phyloP scores from a whole-genome alignment of 441 rosid genomes.

The Populus hybrid region DNA sequence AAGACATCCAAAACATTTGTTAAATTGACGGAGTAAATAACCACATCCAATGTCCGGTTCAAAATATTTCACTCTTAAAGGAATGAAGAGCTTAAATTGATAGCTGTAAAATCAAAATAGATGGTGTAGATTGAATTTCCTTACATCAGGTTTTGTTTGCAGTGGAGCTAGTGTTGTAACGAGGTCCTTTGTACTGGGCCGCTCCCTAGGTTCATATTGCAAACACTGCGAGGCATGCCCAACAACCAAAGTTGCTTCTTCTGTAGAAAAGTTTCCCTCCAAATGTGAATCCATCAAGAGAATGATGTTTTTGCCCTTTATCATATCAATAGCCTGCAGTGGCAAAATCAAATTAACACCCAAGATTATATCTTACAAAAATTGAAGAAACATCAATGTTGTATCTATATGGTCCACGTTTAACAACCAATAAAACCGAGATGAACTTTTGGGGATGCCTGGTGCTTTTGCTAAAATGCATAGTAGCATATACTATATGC shows the following conservation, averaged over 20 bases:
- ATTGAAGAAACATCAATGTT: not conserved
- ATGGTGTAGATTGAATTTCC: not conserved
- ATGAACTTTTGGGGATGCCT: not conserved
- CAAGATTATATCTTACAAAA: constrained; percentile 5
- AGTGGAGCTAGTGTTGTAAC: no score
- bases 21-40: not conserved
- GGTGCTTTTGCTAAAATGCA: not conserved
- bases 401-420: not conserved
- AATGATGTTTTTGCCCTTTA: no score
- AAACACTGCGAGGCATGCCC: no score
- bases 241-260: no score
- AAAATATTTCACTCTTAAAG: not conserved
- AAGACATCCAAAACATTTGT: not conserved
- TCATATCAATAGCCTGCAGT: not conserved
- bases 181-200: no score
- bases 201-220: no score
- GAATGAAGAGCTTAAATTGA: not conserved
- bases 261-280: no score
- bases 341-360: constrained; percentile 10
- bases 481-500: not conserved
- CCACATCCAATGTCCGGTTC: not conserved
- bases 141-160: constrained; percentile 29
- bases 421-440: not conserved
- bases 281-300: no score
- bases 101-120: not conserved